Base-by-base conservation (phyloP, 768 basidiomycete species). In the Macrolepiota albuminosa region DNA sequence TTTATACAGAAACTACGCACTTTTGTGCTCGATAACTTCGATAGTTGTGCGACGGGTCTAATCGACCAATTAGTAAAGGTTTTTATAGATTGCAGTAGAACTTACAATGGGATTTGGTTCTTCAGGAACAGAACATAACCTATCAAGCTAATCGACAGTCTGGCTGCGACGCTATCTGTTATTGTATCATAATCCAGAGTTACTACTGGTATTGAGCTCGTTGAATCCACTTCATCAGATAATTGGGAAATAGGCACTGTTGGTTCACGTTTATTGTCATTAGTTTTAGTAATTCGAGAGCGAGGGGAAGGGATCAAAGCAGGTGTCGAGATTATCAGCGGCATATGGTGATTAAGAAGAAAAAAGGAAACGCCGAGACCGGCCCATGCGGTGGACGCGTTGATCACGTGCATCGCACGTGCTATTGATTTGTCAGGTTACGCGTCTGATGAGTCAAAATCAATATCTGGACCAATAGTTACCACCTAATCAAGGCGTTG, bases 41-140 rank as follows among this genome's bases (percentile, higher is more conserved):
- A 73, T 1, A 91, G 74, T 66, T 90, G 89, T n/a, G 76, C 68
- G 6, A 91, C 76, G 6, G 89, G 89, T 48, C 89, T 89, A 56
- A 55, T 16, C 8, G 46, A 59, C 34, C 16, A 29, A 2, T 45
- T 31, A 16, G 14, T 16, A 13, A 50, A 10, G 51, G 24, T 21
- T 11, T 40, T 1, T 1, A 40, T n/a, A 1, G 4, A 31, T 40
- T 8, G 85, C 83, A 8, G 89, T 89, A 70, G 86, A 77, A 4
- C 80, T 78, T 11, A 92, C 55, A 56, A 36, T 34, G 55, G 90
- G 0, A 91, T 77, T 65, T 92, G 90, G 62, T 81, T 87, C 69
- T 92, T 93, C 57, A 92, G 73, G 67, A 89, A 93, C 18, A 92
- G 69, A 2, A 91, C 79, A 67, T 91, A 89, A 0, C 84, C 84